Conservation (phyloP, 768 basidiomycete genomes). For the Amanita jacksonii region DNA sequence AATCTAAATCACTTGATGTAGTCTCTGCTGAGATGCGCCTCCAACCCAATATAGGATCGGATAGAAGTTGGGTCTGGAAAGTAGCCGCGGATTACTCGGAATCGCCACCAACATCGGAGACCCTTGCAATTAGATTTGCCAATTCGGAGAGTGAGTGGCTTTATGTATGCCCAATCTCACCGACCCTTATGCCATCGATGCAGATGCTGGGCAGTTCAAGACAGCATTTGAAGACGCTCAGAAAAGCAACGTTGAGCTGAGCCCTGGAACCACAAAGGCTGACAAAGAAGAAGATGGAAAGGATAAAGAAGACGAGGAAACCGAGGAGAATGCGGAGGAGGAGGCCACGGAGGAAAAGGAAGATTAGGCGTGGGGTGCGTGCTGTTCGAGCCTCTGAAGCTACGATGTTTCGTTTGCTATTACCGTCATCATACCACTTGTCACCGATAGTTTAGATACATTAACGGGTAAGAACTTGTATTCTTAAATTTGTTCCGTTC, state of each 20-base stretch:
- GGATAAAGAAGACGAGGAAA: slow-evolving; percentile 22
- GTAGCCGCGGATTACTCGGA: slow-evolving; percentile 94
- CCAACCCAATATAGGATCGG: slow-evolving; percentile 96
- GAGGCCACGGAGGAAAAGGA: slow-evolving; percentile 28
- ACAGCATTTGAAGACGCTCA: slow-evolving; percentile 80
- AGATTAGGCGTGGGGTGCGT: slow-evolving; percentile 13
- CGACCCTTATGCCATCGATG: slow-evolving; percentile 6
- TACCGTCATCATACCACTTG: slow-evolving; percentile 13
- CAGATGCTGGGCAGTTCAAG: slow-evolving; percentile 87
- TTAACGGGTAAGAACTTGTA: neutral
- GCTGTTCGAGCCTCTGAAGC: neutral
- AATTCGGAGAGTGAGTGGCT: slow-evolving; percentile 80
- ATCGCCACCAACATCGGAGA: slow-evolving; percentile 82
- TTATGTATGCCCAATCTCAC: neutral
- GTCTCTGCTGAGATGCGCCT: slow-evolving; percentile 88
- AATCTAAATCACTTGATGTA: slow-evolving; percentile 21
- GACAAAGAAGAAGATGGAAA: slow-evolving; percentile 20
- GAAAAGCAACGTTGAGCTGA: slow-evolving; percentile 47
- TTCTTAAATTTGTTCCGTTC: slow-evolving; percentile 1
- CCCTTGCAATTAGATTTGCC: slow-evolving; percentile 95
- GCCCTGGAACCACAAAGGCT: slow-evolving; percentile 14
- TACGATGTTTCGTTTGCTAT: neutral
- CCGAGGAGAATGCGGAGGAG: slow-evolving; percentile 17
- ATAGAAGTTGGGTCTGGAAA: slow-evolving; percentile 99
- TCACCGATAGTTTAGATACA: slow-evolving; percentile 17